Evolutionary conservation across 495 filamentous ascomycete genomes (phyloP).

Genomic region (Aspergillus conjunctus): DNA sequence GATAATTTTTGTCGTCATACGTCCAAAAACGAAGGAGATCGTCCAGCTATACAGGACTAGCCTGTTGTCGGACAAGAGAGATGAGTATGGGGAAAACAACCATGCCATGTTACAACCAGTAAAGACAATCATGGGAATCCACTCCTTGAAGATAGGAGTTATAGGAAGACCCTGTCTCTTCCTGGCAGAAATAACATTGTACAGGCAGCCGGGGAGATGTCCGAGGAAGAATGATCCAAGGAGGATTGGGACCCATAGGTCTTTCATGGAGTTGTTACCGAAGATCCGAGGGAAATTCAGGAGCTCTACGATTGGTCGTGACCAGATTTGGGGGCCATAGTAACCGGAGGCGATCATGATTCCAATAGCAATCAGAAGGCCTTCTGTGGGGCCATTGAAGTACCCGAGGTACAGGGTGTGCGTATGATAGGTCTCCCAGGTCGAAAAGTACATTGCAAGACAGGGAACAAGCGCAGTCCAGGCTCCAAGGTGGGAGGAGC

Average conservation of each 20-base stretch:
- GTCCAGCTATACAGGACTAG: conserved; percentile 91
- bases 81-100: conserved; percentile 86
- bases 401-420: conserved; percentile 96
- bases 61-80: conserved; percentile 75
- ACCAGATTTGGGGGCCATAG: conserved; percentile 89
- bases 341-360: conserved; percentile 85
- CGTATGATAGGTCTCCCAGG: conserved; percentile 99
- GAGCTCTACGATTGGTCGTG: conserved; percentile 65
- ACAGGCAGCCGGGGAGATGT: conserved; percentile 78
- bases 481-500: conserved; percentile 76
- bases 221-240: conserved; percentile 69
- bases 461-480: conserved; percentile 91
- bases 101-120: conserved; percentile 72
- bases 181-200: conserved; percentile 79
- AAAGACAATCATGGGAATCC: conserved; percentile 87
- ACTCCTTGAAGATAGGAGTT: conserved; percentile 86
- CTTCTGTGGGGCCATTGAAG: conserved; percentile 97
- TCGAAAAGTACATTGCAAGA: conserved; percentile 98
- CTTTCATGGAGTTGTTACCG: conserved; percentile 68
- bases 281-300: conserved; percentile 62
- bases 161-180: conserved; percentile 72
- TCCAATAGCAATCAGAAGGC: conserved; percentile 80
- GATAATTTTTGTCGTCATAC: conserved; percentile 99
- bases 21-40: conserved; percentile 96
- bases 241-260: conserved; percentile 85